Evolutionary conservation across 129 eudicot species (phyloP), one percentile per base, ranked within the genome.

Genomic region (Flaveria trinervia): DNA sequence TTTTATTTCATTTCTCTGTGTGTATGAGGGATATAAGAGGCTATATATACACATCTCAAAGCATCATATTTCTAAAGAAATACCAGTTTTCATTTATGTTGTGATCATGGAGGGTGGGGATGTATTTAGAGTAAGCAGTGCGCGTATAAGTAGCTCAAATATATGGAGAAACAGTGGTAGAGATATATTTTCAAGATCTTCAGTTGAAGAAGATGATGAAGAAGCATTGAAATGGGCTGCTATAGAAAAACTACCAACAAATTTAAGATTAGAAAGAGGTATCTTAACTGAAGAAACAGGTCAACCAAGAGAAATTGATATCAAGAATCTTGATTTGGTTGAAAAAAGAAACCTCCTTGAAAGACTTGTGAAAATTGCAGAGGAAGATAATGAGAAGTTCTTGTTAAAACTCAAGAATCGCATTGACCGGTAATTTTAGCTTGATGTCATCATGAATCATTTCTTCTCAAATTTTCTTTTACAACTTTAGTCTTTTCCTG

Each of bases 171-270:
- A 70, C 20, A 88, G 85, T 16, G 88, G 80, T 30, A 77, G 86
- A 75, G 98, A 92, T 10, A 74, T 87, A 5, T 89, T 92, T 79
- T 92, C 98, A 12, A 69, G 73, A 51, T 89, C 93, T 79, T 80
- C 90, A 12, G 56, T 79, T 14, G 88, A 83, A 25, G 88, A 83
- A 78, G 92, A 91, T 26, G 98, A 93, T 43, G 98, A 93, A 81
- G 96, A 90, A 52, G 97, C 98, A 10, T 73, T 93, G 36, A 90
- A 75, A 82, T 93, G 98, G 98, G 98, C 97, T 65, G 98, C 98
- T 14, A 80, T 93, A 2, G 97, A 88, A 75, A 93, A 88, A 75
- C 77, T 93, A 25, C 98, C 98, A 23, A 93, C 98, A 10, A 87
- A 81, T 64, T 82, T 82, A 52, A 85, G 98, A 65, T 23, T 93